Conservation (phyloP, 2,329 filamentous ascomycete species). For the Cladophialophora carrionii region DNA sequence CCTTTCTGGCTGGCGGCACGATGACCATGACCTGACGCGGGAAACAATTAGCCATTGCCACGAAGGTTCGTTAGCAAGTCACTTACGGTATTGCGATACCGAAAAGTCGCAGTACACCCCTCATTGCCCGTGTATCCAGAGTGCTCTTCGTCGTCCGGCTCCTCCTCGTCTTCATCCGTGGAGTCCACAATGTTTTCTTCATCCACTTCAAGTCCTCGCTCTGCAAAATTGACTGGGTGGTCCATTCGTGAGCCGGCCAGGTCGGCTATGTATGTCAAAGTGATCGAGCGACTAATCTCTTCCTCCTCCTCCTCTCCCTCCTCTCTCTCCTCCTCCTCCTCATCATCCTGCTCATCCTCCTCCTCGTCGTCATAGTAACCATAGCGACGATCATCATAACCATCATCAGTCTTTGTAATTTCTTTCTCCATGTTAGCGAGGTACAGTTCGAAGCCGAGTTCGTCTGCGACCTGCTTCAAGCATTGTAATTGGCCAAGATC, state of each 20-base stretch:
- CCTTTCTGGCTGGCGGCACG: conserved; percentile 13
- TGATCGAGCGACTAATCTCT: conserved; percentile 2
- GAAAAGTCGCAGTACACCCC: conserved; percentile 37
- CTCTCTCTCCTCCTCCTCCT: neutral
- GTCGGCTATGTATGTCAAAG: conserved; percentile 15
- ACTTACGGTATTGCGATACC: conserved; percentile 38
- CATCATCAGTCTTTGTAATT: conserved; percentile 34
- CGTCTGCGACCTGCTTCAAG: conserved; percentile 33
- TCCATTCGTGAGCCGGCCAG: conserved; percentile 21
- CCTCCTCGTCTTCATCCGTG: conserved; percentile 10
- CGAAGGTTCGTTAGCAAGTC: neutral
- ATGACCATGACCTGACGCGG: conserved; percentile 18
- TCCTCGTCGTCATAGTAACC: neutral
- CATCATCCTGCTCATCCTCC: neutral
- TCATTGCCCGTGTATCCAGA: conserved; percentile 40
- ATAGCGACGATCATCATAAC: conserved; percentile 19
- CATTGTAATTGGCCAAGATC: conserved; percentile 33
- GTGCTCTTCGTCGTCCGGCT: conserved; percentile 21
- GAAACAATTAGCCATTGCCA: neutral
- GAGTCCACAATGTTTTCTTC: conserved; percentile 15
- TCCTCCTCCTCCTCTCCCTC: neutral
- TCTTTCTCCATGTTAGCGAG: conserved; percentile 39
- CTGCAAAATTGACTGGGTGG: neutral
- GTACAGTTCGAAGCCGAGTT: conserved; percentile 36
- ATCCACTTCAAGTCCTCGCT: neutral